Evolutionary conservation across 345 rosid species (phyloP).

Genomic region (Brassica juncea): DNA sequence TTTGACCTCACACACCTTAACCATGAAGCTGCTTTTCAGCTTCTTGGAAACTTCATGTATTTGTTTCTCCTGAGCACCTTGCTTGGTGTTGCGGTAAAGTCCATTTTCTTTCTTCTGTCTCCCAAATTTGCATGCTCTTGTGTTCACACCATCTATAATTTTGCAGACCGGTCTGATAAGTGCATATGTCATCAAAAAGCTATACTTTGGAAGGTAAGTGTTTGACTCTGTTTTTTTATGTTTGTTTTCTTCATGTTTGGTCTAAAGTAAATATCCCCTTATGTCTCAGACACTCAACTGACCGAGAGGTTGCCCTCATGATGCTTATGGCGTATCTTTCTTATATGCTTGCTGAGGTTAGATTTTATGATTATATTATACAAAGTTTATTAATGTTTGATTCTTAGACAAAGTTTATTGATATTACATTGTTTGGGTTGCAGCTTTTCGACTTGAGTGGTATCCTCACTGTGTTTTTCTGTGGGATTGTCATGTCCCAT

Average conservation of each 20-base stretch:
- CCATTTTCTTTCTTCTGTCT: conserved; percentile 8
- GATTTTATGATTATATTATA: conserved; percentile 17
- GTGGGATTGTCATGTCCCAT: conserved; percentile 95
- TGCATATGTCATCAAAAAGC: conserved; percentile 86
- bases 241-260: background rate
- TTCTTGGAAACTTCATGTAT: conserved; percentile 74
- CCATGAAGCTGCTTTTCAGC: conserved; percentile 60
- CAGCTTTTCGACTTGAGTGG: conserved; percentile 82
- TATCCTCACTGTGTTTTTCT: conserved; percentile 86
- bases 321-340: conserved; percentile 93
- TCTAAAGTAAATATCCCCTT: conserved; percentile 10
- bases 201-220: conserved; percentile 89
- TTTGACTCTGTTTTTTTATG: background rate
- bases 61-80: conserved; percentile 80
- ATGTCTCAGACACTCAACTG: conserved; percentile 80
- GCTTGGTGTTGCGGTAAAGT: conserved; percentile 79
- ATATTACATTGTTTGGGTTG: conserved; percentile 27
- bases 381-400: conserved; percentile 1
- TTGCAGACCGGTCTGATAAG: conserved; percentile 87
- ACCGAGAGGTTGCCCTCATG: conserved; percentile 88
- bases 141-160: conserved; percentile 2
- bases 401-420: background rate
- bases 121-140: conserved; percentile 1
- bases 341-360: conserved; percentile 84
- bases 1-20: conserved; percentile 71